Base-by-base conservation (phyloP, 345 rosid species). In the Eutrema yunnanense region DNA sequence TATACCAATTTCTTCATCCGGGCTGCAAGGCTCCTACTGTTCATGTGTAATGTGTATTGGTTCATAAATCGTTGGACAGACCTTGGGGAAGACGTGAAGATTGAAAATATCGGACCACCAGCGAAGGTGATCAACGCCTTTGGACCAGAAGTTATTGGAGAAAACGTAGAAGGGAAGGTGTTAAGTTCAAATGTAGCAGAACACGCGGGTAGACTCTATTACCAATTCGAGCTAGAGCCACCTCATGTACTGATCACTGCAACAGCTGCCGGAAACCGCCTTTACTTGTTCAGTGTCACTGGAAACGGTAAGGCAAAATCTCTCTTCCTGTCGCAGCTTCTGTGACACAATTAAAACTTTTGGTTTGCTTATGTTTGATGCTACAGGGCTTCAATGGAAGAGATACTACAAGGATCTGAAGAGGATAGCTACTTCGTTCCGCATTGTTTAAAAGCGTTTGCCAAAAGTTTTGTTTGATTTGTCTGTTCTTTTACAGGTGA, bases 181-280 rank as follows among this genome's bases (percentile, higher is more conserved):
- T 50, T 84, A n/a, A 90, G 87, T 78, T 85, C 79, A 56, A 80
- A 84, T 37, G 90, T 87, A 48, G 82, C 78, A 3, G 85, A 90
- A 78, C 90, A 88, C 55, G 82, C 80, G 0, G 97, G 98, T 72
- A 84, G 96, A 69, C 83, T 65, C 54, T 90, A 93, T 71, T 90
- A 93, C 84, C 97, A 82, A 71, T 93, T 66, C 42, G 96, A 93
- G 80, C 73, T 93, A 82, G 98, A 93, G 85, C 96, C 97, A 1
- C 98, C 98, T 49, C 96, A 93, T 76, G 88, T 58, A 13, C 83
- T 93, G 65, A 90, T 93, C 72, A 93, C 94, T 0, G 98, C 98
- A 79, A 90, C 98, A 38, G 98, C 97, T 30, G 97, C 97, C 0
- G 98, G 98, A 41, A 93, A 90, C 77, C 96, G 98, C 8, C 82